Evolutionary conservation across 768 basidiomycete genomes (phyloP).

Genomic region (Krasilnikovozyma curviuscula): DNA sequence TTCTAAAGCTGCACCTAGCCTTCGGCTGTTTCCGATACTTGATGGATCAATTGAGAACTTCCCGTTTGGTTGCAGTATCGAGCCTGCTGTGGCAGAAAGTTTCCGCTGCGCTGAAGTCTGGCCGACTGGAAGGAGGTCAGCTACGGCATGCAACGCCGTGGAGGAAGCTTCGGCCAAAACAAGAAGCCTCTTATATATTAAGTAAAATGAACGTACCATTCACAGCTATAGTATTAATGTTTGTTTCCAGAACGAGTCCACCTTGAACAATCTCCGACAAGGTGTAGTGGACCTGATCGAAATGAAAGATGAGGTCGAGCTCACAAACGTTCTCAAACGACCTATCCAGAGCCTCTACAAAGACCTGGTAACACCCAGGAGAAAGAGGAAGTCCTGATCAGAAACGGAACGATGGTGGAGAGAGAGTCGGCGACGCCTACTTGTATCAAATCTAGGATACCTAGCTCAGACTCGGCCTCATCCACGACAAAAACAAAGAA

Average conservation of each 20-base stretch:
- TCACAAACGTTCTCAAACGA: constrained; percentile 98
- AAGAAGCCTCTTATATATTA: too few species aligned
- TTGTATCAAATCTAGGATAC: constrained; percentile 89
- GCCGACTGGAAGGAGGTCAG: too few species aligned
- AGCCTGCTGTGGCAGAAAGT: too few species aligned
- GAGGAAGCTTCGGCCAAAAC: too few species aligned
- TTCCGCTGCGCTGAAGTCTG: too few species aligned
- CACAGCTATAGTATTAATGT: constrained; percentile 8
- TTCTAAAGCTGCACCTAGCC: too few species aligned
- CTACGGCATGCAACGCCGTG: too few species aligned
- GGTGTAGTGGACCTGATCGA: constrained; percentile 90
- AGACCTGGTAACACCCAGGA: constrained; percentile 40
- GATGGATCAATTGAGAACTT: too few species aligned
- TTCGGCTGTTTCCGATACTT: too few species aligned
- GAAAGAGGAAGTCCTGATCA: not conserved
- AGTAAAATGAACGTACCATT: constrained; percentile 2
- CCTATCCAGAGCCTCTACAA: constrained; percentile 87
- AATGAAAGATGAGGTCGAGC: constrained; percentile 92
- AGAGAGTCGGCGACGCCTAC: constrained; percentile 30
- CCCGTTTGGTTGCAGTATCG: too few species aligned
- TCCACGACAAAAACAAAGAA: constrained; percentile 59
- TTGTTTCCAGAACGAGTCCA: constrained; percentile 81
- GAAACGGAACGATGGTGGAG: too few species aligned
- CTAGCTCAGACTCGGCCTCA: constrained; percentile 86
- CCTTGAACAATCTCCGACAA: constrained; percentile 93